Base-by-base conservation (phyloP, 2,329 filamentous ascomycete genomes). In the Claviceps spartinae region DNA sequence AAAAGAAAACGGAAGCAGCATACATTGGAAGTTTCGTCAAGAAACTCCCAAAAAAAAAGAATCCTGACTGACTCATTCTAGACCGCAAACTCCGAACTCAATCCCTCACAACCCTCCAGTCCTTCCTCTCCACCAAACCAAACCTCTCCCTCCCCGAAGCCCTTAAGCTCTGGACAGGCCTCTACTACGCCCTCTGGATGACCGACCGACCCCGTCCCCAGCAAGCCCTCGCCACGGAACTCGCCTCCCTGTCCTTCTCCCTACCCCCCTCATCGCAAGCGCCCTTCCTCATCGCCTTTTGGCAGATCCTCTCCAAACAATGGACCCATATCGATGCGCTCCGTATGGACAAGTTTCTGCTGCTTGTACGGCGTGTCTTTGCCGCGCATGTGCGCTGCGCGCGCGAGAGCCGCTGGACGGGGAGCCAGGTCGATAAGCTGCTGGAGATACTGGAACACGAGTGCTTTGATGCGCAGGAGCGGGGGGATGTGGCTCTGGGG, bases 171-270 rank as follows among this genome's bases (percentile, higher is more conserved):
- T 95, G 89, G 88, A 95, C 94, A 65, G 91, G 89, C 5, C 79
- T 97, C 20, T 96, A 93, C 74, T 96, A 89, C 75, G 85, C 84
- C 63, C 80, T 93, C 62, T 96, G 88, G 85, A 93, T 95, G 83
- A 88, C 85, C 67, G 90, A 96, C 74, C 86, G 89, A 47, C 84
- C 89, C 11, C 71, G 83, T n/a, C 83, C 86, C 2, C 91, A 96
- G 72, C 89, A 95, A 73, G 79, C 79, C 44, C 84, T 97, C 46
- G 86, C 86, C 59, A 71, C 76, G 58, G 83, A 90, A 56, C 83
- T 97, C 52, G 86, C 89, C 44, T 77, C 70, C 1, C 79, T 96
- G 11, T 58, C 65, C 48, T 74, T 78, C 56, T 69, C 75, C 22
- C 71, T 91, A 30, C 77, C 79, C 41, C 62, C 67, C 37, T 61